A percentile compares a stretch with the other conserved stretches of the same genome.
phyloP scores from a whole-genome alignment of 2,329 filamentous ascomycete genomes.

The Cladophialophora psammophila region DNA sequence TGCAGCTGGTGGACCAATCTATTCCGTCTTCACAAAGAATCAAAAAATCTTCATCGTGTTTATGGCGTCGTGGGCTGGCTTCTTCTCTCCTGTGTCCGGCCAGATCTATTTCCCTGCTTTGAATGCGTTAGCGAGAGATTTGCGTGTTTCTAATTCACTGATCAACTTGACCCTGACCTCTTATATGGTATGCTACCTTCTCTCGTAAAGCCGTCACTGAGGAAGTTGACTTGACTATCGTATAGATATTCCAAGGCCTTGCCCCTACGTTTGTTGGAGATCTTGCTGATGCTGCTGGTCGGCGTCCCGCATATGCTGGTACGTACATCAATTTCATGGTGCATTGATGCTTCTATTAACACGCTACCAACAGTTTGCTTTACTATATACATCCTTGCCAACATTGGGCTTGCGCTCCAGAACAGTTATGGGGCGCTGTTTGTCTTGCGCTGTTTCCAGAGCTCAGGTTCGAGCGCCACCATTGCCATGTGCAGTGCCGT shows the following conservation, averaged over 20 bases:
- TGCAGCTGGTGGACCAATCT: conserved; percentile 36
- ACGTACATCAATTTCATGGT: conserved; percentile 1
- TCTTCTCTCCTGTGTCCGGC: conserved; percentile 55
- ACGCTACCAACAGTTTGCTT: conserved; percentile 47
- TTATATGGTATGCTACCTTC: conserved; percentile 34
- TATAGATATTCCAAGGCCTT: conserved; percentile 61
- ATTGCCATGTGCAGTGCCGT: conserved; percentile 52
- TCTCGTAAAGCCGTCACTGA: not conserved
- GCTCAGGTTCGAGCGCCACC: conserved; percentile 47
- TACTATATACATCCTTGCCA: conserved; percentile 53
- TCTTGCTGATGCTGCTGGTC: conserved; percentile 59
- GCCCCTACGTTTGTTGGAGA: conserved; percentile 61
- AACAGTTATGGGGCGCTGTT: conserved; percentile 50
- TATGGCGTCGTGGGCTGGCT: conserved; percentile 50
- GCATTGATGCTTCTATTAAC: not conserved
- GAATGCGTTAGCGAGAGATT: conserved; percentile 51
- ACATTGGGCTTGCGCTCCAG: conserved; percentile 52
- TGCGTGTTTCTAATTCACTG: conserved; percentile 43
- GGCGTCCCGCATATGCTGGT: conserved; percentile 58
- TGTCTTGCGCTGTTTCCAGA: conserved; percentile 49
- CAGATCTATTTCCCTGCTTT: conserved; percentile 58
- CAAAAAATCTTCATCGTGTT: conserved; percentile 50
- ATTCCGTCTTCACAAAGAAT: conserved; percentile 46
- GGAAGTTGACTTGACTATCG: conserved; percentile 3
- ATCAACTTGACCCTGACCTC: conserved; percentile 47